Base-by-base conservation (phyloP, 2,329 filamentous ascomycete genomes). In the Stachybotrys chartarum region DNA sequence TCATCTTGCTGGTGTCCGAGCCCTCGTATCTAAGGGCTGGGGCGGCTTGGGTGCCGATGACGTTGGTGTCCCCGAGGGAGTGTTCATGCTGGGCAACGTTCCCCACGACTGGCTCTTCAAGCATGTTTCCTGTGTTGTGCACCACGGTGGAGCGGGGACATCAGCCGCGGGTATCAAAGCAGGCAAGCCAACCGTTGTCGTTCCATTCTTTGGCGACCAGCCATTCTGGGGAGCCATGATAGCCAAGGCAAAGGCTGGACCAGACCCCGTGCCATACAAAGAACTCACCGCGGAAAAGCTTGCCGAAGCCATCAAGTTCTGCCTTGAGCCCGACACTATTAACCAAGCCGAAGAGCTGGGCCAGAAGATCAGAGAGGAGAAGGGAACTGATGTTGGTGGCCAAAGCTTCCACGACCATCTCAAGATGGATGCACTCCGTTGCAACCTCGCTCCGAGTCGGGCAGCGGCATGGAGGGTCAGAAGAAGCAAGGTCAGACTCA, bases 101-200 rank as follows among this genome's bases (percentile, higher is more conserved):
- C 91, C 91, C 1, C 91, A 96, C 59, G 91, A 96, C 71, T 96
- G 91, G 91, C 73, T 96, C 0, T 96, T 96, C 70, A 79, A 90
- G 59, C 85, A 81, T 44, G 90, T 95, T 1, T 87, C 88, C 1
- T 86, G 84, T 48, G 91, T 96, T 1, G 87, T 94, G 6, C 91
- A 96, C 65, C 91, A 96, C 59, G 91, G 91, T 24, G 91, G 91
- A 56, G 91, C 91, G 8, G 91, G 91, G 17, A 96, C 91, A 3
- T 95, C 90, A 1, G 90, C 91, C 1, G 89, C 90, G 1, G 91
- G 91, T n/a, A 89, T 96, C 58, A 82, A 87, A 17, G 82, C 85
- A 1, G 91, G 90, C 30, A 85, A 85, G 54, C 91, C 91, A 2
- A 96, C 91, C 0, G 82, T 94, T 2, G 80, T 96, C 3, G 85